Evolutionary conservation across 2,329 filamentous ascomycete species (phyloP).

Genomic region (Fusarium udum): DNA sequence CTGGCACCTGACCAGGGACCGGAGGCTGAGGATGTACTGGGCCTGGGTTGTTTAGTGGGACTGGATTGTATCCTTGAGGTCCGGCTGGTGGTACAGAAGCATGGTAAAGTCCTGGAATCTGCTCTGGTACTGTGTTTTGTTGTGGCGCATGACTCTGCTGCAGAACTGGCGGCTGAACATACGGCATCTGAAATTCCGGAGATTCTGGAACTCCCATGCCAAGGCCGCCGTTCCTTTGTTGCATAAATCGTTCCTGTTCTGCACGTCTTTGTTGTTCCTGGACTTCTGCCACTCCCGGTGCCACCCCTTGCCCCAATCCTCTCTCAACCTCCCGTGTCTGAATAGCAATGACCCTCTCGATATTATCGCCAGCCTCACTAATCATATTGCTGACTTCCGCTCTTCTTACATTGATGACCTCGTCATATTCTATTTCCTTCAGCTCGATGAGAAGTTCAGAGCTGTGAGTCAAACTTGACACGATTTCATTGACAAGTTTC

Average conservation of each 20-base stretch:
- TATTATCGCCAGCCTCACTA: neutral
- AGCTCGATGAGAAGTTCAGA: neutral
- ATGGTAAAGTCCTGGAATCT: neutral
- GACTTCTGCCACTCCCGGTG: rapidly evolving
- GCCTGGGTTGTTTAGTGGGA: neutral
- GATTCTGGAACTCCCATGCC: neutral
- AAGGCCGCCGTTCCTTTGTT: neutral
- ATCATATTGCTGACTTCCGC: neutral
- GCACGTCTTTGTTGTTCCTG: neutral
- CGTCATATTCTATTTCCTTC: too few relatives aligned
- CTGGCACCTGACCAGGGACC: neutral
- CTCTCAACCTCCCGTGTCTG: neutral
- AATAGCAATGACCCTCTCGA: neutral
- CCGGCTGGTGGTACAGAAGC: neutral
- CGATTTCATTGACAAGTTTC: neutral
- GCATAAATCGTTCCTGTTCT: neutral
- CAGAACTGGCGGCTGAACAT: neutral
- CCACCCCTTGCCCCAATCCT: too few relatives aligned
- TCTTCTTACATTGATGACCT: neutral
- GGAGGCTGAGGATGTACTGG: neutral
- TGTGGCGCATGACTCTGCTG: neutral
- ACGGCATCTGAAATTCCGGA: neutral
- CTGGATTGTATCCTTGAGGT: neutral
- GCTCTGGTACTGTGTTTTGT: neutral
- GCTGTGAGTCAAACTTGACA: neutral